A percentile compares a stretch with the other conserved stretches of the same genome.
Evolutionary conservation across 805 yeast species (phyloP).

Genomic region (Saturnispora hagleri): DNA sequence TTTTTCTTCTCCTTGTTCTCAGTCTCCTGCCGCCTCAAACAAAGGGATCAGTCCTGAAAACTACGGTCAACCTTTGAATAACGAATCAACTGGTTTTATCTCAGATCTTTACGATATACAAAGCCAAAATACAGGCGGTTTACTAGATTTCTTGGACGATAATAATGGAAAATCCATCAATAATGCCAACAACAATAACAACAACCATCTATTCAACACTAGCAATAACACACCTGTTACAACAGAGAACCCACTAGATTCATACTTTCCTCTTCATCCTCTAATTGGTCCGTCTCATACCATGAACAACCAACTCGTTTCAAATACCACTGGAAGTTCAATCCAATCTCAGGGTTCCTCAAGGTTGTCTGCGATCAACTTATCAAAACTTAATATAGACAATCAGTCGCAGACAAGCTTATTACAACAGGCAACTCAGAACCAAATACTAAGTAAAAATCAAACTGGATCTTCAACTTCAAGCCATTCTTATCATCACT

Average conservation of each 20-base stretch:
- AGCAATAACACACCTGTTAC: not conserved
- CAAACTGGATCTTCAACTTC: slow-evolving; percentile 26
- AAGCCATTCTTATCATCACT: slow-evolving; percentile 16
- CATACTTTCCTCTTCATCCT: slow-evolving; percentile 27
- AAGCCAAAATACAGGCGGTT: slow-evolving; percentile 25
- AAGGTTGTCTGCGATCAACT: not conserved
- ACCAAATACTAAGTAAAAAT: slow-evolving; percentile 15
- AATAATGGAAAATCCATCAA: not conserved
- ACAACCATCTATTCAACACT: not conserved
- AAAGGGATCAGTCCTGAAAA: slow-evolving; percentile 8
- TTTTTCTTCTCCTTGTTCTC: slow-evolving; percentile 9
- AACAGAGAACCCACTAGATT: slow-evolving; percentile 18
- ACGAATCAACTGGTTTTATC: not conserved
- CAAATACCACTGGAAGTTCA: slow-evolving; percentile 5
- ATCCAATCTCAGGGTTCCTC: slow-evolving; percentile 9
- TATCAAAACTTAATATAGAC: slow-evolving; percentile 1
- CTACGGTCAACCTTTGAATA: not conserved
- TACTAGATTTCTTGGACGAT: slow-evolving; percentile 25
- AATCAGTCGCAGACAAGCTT: slow-evolving; percentile 9
- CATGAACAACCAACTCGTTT: slow-evolving; percentile 7
- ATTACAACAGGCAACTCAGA: slow-evolving; percentile 9
- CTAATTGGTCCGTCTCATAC: slow-evolving; percentile 25
- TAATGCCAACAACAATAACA: not conserved
- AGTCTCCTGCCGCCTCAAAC: slow-evolving; percentile 1
- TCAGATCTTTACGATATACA: slow-evolving; percentile 14